Evolutionary conservation across 2,329 filamentous ascomycete species (phyloP).

Genomic region (Cadophora sp.): DNA sequence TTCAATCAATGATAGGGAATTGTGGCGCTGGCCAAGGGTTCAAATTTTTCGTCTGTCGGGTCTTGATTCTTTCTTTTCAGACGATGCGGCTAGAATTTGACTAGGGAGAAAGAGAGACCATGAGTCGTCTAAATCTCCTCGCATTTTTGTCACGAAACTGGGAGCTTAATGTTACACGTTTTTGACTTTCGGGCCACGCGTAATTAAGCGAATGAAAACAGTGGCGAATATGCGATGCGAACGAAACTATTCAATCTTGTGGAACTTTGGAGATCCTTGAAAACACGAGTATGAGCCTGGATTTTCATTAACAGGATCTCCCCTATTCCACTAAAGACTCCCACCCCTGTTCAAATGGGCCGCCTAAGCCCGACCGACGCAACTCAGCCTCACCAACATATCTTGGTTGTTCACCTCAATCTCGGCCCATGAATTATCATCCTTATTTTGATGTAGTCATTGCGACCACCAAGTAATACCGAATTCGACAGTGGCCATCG

Average conservation of each 20-base stretch:
- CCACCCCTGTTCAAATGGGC: slow-evolving; percentile 4
- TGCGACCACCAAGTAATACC: not conserved
- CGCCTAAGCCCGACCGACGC: not conserved
- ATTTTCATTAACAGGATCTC: not conserved
- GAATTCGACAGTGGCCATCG: no score
- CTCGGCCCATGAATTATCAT: not conserved
- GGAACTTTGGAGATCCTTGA: no score
- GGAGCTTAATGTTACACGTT: no score
- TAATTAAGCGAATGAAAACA: not conserved
- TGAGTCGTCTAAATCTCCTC: no score
- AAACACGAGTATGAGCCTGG: not conserved
- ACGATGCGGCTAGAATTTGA: no score
- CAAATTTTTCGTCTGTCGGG: no score
- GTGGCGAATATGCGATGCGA: no score
- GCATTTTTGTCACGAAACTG: no score
- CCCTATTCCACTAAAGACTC: not conserved
- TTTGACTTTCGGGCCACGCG: not conserved
- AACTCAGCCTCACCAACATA: not conserved
- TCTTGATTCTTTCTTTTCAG: no score
- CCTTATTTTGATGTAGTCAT: not conserved
- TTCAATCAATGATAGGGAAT: not conserved
- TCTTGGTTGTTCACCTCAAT: not conserved
- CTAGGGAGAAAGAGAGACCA: no score
- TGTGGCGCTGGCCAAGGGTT: no score
- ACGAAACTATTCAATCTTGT: no score